A percentile compares a stretch with the other conserved stretches of the same genome.
Evolutionary conservation across 31 red algal genomes (phyloP).

Genomic region (Asparagopsis taxiformis): DNA sequence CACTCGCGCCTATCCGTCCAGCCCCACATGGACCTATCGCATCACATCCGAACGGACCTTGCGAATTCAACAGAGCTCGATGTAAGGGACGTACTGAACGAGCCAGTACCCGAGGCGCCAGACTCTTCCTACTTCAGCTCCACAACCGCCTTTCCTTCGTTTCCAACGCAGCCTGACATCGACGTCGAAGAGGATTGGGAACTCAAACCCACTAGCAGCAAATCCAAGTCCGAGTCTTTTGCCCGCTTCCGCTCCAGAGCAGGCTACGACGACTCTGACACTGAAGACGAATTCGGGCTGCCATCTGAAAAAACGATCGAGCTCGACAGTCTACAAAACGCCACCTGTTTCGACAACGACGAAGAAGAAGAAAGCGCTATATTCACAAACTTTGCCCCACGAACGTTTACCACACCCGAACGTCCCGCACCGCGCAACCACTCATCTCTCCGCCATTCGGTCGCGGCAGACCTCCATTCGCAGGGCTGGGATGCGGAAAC

Average conservation of each 20-base stretch:
- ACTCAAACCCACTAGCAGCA: not conserved
- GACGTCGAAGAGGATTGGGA: not conserved
- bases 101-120: not conserved
- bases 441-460: not conserved
- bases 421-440: not conserved
- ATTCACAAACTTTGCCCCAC: not conserved
- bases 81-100: not conserved
- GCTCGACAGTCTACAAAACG: not conserved
- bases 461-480: not conserved
- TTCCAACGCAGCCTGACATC: not conserved
- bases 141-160: not conserved
- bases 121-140: not conserved
- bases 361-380: not conserved
- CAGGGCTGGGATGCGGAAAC: conserved; percentile 1
- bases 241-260: not conserved
- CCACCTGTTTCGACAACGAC: too few relatives aligned
- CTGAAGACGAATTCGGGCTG: not conserved
- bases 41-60: not conserved
- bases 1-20: not conserved
- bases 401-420: not conserved
- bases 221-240: not conserved
- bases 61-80: not conserved
- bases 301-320: not conserved
- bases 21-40: not conserved
- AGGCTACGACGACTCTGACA: not conserved